Evolutionary conservation across 441 rosid species (phyloP).

Genomic region (Theobroma grandiflorum): DNA sequence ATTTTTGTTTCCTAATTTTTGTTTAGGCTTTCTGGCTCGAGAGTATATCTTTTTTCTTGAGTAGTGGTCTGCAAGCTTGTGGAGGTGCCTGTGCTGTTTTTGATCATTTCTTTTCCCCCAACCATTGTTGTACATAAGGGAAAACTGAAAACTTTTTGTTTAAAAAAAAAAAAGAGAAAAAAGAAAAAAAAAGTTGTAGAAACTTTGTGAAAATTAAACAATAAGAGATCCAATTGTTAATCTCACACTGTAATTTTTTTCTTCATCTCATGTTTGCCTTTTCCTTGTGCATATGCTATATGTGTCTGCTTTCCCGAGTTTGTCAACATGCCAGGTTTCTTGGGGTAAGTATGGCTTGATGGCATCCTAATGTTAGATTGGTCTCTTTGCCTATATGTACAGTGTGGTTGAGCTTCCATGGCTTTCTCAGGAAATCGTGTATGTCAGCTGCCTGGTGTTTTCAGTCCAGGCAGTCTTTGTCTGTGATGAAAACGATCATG

Average conservation of each 20-base stretch:
- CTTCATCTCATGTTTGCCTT: neutral
- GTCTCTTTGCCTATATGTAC: no score
- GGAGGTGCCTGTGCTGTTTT: constrained; percentile 37
- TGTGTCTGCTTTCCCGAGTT: neutral
- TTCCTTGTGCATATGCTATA: neutral
- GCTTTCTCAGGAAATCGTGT: neutral
- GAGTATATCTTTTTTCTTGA: constrained; percentile 13
- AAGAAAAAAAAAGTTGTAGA: neutral
- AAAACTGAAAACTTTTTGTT: neutral
- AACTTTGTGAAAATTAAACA: constrained; percentile 40
- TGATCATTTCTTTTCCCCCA: constrained; percentile 29
- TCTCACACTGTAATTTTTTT: neutral
- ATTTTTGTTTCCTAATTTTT: constrained; percentile 12
- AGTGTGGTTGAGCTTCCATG: no score
- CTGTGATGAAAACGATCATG: neutral
- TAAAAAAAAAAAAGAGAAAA: neutral
- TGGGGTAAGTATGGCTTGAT: neutral
- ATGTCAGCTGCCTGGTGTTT: neutral
- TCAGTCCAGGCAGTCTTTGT: neutral
- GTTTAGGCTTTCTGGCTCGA: constrained; percentile 23
- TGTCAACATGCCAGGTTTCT: neutral
- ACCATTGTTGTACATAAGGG: constrained; percentile 47
- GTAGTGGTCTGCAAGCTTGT: constrained; percentile 39
- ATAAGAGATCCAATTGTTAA: constrained; percentile 38
- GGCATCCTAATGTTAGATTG: neutral